A percentile compares a stretch with the other conserved stretches of the same genome.
Evolutionary conservation across 169 alveolate genomes (phyloP).

Genomic region (Condylostoma magnum): DNA sequence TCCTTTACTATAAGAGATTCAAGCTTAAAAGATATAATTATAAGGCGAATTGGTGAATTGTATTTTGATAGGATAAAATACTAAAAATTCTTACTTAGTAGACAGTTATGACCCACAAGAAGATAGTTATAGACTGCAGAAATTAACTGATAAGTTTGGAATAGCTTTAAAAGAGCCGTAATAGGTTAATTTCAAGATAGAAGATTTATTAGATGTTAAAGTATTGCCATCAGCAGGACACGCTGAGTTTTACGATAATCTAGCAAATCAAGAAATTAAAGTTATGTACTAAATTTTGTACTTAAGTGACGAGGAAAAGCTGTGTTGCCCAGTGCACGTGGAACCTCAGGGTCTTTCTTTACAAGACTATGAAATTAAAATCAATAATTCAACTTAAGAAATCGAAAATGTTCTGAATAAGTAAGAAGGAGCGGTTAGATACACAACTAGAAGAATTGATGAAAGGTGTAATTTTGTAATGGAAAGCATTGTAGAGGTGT

Average conservation of each 20-base stretch:
- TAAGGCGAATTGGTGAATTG: background rate
- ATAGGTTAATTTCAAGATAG: background rate
- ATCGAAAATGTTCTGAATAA: conserved; percentile 12
- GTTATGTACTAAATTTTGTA: conserved; percentile 2
- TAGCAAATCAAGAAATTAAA: background rate
- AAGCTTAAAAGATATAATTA: background rate
- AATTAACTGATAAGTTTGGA: background rate
- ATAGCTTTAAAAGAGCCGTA: conserved; percentile 7
- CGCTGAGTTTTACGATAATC: background rate
- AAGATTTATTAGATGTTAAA: background rate
- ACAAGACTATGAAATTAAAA: conserved; percentile 24
- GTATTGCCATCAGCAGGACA: background rate
- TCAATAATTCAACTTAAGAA: background rate
- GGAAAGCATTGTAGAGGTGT: conserved; percentile 2
- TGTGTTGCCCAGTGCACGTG: conserved; percentile 25
- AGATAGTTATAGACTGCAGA: background rate
- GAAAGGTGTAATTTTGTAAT: conserved; percentile 15
- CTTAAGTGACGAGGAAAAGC: background rate
- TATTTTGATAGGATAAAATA: background rate
- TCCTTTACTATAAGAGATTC: background rate
- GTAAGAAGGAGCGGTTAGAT: conserved; percentile 10
- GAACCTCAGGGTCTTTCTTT: background rate
- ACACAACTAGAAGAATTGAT: background rate
- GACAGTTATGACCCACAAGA: background rate
- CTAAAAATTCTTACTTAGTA: background rate